Conservation (phyloP, 1,139 yeast species). For the Magnusiomyces clavatus region DNA sequence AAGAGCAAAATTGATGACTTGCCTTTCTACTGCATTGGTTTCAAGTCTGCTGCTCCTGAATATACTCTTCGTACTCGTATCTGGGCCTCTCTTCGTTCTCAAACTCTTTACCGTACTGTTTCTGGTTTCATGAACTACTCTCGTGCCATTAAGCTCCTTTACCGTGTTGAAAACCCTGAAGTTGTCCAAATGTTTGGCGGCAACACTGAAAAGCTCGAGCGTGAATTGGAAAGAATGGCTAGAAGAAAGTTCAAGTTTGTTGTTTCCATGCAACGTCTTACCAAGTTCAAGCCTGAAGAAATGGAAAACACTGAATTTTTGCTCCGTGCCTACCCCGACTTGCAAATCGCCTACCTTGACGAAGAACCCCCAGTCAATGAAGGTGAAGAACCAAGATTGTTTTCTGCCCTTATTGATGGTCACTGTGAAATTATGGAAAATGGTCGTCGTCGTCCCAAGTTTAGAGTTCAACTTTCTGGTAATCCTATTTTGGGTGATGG, state of each 20-base stretch:
- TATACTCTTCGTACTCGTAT: constrained; percentile 96
- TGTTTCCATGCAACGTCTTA: constrained; percentile 97
- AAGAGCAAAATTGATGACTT: constrained; percentile 91
- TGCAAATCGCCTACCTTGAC: constrained; percentile 96
- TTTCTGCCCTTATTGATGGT: constrained; percentile 94
- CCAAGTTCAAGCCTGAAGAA: constrained; percentile 95
- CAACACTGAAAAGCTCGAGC: constrained; percentile 88
- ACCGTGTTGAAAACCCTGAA: constrained; percentile 98
- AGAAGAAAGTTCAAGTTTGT: constrained; percentile 96
- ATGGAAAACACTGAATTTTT: constrained; percentile 97
- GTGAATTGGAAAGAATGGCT: constrained; percentile 97
- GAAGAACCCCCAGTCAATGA: constrained; percentile 86
- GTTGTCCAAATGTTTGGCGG: constrained; percentile 98
- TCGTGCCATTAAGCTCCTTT: constrained; percentile 91
- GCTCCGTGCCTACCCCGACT: constrained; percentile 96
- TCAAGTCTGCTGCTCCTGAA: constrained; percentile 99
- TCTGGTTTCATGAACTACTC: constrained; percentile 99
- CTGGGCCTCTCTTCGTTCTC: constrained; percentile 98
- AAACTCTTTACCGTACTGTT: constrained; percentile 95
- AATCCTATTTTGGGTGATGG: constrained; percentile 99
- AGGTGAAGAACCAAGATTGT: constrained; percentile 97
- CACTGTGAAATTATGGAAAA: constrained; percentile 96
- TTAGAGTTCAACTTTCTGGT: constrained; percentile 96
- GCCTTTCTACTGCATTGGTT: constrained; percentile 98
- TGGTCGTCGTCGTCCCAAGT: constrained; percentile 98